Evolutionary conservation across 495 filamentous ascomycete genomes (phyloP).

Genomic region (Emericellopsis terricola): DNA sequence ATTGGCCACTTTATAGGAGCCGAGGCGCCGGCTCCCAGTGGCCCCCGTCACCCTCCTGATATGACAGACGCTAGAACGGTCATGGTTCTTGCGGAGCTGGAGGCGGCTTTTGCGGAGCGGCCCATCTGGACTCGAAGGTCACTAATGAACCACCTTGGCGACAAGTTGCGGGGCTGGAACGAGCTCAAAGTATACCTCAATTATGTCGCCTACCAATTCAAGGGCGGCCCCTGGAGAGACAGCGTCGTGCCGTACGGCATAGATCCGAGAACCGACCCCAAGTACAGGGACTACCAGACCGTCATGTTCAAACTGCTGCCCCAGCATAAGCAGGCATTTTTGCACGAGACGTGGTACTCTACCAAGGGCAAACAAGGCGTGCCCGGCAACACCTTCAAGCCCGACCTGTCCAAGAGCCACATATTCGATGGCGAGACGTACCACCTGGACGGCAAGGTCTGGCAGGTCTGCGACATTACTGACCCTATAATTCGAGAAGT

Average conservation of each 20-base stretch:
- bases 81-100: conserved; percentile 37
- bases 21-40: conserved; percentile 21
- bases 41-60: conserved; percentile 17
- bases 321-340: conserved; percentile 19
- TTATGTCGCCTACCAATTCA: conserved; percentile 78
- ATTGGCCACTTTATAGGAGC: conserved; percentile 46
- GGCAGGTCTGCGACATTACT: conserved; percentile 83
- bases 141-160: conserved; percentile 47
- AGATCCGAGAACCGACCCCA: conserved; percentile 60
- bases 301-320: conserved; percentile 52
- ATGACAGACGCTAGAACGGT: conserved; percentile 33
- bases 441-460: conserved; percentile 61
- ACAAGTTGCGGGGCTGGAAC: conserved; percentile 24
- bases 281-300: conserved; percentile 70
- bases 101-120: conserved; percentile 43
- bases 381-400: conserved; percentile 9
- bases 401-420: conserved; percentile 35
- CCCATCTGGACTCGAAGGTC: conserved; percentile 77
- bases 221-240: conserved; percentile 78
- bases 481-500: conserved; percentile 50
- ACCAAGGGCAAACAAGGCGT: conserved; percentile 11
- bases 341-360: conserved; percentile 26
- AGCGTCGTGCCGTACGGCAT: conserved; percentile 67
- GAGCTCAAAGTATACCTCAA: conserved; percentile 45
- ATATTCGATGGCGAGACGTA: conserved; percentile 61